phyloP scores from a whole-genome alignment of 768 basidiomycete species.

The Lanmaoa rubissima region DNA sequence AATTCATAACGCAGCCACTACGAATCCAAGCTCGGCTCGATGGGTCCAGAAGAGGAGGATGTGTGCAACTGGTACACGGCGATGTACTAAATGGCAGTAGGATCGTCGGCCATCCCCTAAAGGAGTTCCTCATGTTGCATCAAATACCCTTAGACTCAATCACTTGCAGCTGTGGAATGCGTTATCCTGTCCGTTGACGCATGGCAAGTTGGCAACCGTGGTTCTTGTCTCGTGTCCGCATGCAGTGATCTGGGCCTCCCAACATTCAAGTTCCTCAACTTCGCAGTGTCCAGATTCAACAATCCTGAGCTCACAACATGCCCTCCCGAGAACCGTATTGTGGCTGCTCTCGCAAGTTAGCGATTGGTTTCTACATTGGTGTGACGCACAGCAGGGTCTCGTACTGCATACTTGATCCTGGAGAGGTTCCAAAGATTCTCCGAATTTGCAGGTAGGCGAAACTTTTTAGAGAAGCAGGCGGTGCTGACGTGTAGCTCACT shows the following conservation, averaged over 20 bases:
- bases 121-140: neutral
- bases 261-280: neutral
- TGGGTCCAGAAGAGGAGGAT: no score
- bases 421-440: no score
- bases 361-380: constrained; percentile 44
- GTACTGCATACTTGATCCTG: constrained; percentile 37
- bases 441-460: no score
- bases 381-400: constrained; percentile 43
- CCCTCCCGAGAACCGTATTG: constrained; percentile 30
- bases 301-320: constrained; percentile 14
- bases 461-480: no score
- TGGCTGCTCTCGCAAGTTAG: constrained; percentile 40
- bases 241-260: neutral
- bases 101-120: neutral
- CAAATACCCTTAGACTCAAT: neutral
- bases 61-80: no score
- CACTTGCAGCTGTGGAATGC: neutral
- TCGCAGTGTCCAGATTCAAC: neutral
- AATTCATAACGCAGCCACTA: neutral
- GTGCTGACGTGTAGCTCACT: neutral
- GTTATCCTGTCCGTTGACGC: neutral
- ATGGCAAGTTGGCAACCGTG: neutral
- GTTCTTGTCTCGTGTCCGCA: neutral
- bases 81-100: neutral
- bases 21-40: neutral